A percentile compares a stretch with the other conserved stretches of the same genome.
Conservation (phyloP, 306 rosid genomes). For the Arachis stenosperma region DNA sequence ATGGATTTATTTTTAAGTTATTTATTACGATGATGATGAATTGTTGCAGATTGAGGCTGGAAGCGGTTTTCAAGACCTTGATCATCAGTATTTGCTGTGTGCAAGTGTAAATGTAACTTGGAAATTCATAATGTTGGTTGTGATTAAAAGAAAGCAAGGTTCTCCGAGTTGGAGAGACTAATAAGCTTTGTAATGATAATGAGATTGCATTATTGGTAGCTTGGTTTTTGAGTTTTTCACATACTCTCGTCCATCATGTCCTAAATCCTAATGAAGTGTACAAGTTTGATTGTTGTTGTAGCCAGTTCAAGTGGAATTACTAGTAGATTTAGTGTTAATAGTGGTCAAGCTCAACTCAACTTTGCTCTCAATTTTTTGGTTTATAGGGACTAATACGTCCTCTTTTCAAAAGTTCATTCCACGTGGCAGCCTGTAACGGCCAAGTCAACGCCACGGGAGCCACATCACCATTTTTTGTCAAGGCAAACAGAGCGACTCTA, state of each 20-base stretch:
- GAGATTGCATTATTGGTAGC: slow-evolving; percentile 37
- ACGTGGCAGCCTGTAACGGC: no score
- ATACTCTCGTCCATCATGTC: background rate
- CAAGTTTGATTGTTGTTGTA: slow-evolving; percentile 35
- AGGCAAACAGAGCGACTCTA: no score
- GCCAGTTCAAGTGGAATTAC: slow-evolving; percentile 25
- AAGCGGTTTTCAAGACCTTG: no score
- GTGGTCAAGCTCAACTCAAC: background rate
- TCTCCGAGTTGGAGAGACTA: slow-evolving; percentile 34
- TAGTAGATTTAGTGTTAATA: slow-evolving; percentile 12
- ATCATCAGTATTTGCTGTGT: no score
- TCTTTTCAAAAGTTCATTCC: no score
- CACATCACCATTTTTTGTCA: no score
- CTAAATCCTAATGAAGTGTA: slow-evolving; percentile 25
- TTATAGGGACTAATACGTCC: no score
- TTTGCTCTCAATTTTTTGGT: no score
- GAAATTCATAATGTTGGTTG: background rate
- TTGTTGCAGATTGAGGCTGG: no score
- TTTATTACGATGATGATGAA: no score
- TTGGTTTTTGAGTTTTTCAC: slow-evolving; percentile 35
- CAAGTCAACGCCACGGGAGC: no score
- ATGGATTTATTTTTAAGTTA: background rate
- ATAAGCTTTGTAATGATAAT: slow-evolving; percentile 28
- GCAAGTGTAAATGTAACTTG: no score
- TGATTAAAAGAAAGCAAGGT: background rate